Conservation (phyloP, 768 basidiomycete genomes). For the Dacryopinax primogenitus region DNA sequence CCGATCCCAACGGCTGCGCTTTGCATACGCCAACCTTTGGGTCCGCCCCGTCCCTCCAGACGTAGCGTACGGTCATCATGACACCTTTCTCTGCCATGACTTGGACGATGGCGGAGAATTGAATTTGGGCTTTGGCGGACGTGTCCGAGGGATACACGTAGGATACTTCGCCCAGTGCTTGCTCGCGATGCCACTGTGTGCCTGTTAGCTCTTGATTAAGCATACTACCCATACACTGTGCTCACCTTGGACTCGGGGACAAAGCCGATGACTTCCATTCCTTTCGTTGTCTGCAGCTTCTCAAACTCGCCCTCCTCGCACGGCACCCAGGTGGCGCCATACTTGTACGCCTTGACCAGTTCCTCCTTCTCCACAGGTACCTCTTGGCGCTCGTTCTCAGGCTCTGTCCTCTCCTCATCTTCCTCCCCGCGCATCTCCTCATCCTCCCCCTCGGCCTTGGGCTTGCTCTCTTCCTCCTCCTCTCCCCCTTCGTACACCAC, state of each 20-base stretch:
- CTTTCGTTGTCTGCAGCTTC: constrained; percentile 57
- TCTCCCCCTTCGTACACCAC: constrained; percentile 24
- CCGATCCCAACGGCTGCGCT: constrained; percentile 34
- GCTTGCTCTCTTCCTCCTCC: constrained; percentile 27
- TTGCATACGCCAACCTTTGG: constrained; percentile 67
- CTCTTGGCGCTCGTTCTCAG: constrained; percentile 1
- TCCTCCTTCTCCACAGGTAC: constrained; percentile 54
- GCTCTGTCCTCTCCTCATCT: constrained; percentile 12
- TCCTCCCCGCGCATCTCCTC: constrained; percentile 22
- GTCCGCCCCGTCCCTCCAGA: constrained; percentile 54
- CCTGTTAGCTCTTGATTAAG: neutral
- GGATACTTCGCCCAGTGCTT: constrained; percentile 69
- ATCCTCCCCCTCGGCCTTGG: constrained; percentile 21
- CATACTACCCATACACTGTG: constrained; percentile 5
- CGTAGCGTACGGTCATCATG: constrained; percentile 75
- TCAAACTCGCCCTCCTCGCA: constrained; percentile 77
- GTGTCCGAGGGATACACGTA: constrained; percentile 70
- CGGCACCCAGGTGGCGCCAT: constrained; percentile 77
- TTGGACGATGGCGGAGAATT: constrained; percentile 73
- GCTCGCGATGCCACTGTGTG: constrained; percentile 65
- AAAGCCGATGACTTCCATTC: constrained; percentile 82
- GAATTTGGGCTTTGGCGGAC: constrained; percentile 59
- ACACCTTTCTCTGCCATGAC: constrained; percentile 57
- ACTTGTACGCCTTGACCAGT: constrained; percentile 71
- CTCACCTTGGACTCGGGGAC: constrained; percentile 53